phyloP scores from a whole-genome alignment of 2,329 filamentous ascomycete species.

The Thielaviopsis musarum region DNA sequence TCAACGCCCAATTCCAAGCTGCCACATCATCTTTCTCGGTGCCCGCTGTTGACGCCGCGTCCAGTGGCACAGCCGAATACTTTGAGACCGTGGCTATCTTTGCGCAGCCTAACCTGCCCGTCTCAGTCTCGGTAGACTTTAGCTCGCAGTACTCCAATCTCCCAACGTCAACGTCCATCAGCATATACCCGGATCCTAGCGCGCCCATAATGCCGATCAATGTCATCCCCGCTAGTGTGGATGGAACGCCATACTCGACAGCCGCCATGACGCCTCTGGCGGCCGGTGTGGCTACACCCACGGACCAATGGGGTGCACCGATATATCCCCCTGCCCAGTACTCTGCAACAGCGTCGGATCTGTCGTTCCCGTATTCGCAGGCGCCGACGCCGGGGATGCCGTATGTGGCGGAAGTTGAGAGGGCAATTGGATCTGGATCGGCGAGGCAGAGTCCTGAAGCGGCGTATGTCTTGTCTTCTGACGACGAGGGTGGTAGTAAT shows the following conservation, averaged over 20 bases:
- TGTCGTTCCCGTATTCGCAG: background rate
- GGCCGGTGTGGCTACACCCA: background rate
- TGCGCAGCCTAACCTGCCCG: background rate
- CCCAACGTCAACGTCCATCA: background rate
- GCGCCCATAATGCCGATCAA: background rate
- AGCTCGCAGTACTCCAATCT: background rate
- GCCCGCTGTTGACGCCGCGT: background rate
- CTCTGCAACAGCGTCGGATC: background rate
- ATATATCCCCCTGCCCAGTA: background rate
- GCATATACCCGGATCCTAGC: background rate
- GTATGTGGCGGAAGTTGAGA: background rate
- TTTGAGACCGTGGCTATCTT: background rate
- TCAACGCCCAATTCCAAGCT: background rate
- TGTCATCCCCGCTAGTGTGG: background rate
- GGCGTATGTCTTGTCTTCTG: background rate
- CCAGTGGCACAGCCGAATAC: background rate
- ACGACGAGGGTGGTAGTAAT: constrained; percentile 15
- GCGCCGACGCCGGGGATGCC: background rate
- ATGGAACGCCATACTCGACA: background rate
- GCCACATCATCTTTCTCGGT: background rate
- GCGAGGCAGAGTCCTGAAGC: background rate
- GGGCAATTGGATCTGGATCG: background rate
- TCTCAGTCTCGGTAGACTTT: background rate
- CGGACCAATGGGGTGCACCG: background rate
- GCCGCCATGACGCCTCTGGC: background rate